phyloP scores from a whole-genome alignment of 768 basidiomycete genomes.

The Atractiella rhizophila region DNA sequence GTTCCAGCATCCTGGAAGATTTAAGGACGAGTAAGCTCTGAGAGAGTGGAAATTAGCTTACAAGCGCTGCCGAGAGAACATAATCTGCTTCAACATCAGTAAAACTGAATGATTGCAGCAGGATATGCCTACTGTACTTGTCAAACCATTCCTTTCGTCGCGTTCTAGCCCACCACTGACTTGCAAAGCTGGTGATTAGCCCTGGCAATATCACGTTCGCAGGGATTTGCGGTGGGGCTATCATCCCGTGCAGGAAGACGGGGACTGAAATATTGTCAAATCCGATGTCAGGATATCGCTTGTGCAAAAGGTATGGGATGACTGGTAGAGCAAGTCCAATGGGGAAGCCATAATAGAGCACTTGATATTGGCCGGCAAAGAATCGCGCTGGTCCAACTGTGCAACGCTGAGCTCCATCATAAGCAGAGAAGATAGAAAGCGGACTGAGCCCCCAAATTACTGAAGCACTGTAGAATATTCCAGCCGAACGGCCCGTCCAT shows the following conservation, averaged over 20 bases:
- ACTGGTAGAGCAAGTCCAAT: conserved; percentile 14
- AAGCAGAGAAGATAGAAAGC: too few relatives aligned
- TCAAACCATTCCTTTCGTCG: conserved; percentile 14
- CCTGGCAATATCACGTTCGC: conserved; percentile 16
- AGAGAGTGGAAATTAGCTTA: neutral
- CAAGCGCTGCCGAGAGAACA: neutral
- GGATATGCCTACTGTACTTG: conserved; percentile 2
- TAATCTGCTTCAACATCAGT: neutral
- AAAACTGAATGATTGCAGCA: too few relatives aligned
- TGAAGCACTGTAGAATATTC: conserved; percentile 11
- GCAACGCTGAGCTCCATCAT: too few relatives aligned
- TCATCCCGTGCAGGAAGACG: conserved; percentile 15
- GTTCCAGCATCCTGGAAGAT: conserved; percentile 18
- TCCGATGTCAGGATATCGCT: conserved; percentile 4
- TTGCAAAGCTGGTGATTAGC: conserved; percentile 11
- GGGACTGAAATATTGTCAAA: conserved; percentile 7
- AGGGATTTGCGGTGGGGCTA: conserved; percentile 15
- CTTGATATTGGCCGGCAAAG: conserved; percentile 17
- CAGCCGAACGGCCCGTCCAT: conserved; percentile 15
- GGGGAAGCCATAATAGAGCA: conserved; percentile 16
- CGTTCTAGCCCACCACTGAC: conserved; percentile 13
- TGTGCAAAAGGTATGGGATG: conserved; percentile 13
- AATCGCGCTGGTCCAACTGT: conserved; percentile 14
- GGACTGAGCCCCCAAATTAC: conserved; percentile 9
- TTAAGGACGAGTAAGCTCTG: conserved; percentile 6